These are phyloP conservation scores for Mycena pura DNA, from an alignment of 768 basidiomycete genomes.

Conservation along the genomic window DNA sequence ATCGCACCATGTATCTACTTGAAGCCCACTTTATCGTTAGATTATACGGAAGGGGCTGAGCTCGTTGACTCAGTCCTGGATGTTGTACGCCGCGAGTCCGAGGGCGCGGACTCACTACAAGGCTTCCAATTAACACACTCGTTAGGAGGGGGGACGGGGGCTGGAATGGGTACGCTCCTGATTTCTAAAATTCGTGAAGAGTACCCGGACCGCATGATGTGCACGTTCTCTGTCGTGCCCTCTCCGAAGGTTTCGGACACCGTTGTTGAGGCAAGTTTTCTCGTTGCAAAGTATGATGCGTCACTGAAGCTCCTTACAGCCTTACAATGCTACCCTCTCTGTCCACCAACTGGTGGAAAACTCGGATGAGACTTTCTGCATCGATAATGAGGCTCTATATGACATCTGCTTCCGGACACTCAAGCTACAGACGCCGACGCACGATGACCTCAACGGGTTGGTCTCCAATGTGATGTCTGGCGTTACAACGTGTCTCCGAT, in stretches of 20 bases:
- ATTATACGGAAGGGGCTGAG: slow-evolving; percentile 97
- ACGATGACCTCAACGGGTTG: slow-evolving; percentile 96
- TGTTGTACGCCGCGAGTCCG: slow-evolving; percentile 98
- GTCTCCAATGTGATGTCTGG: slow-evolving; percentile 99
- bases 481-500: slow-evolving; percentile 97
- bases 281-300: too few relatives aligned
- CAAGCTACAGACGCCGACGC: slow-evolving; percentile 93
- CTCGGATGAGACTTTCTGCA: slow-evolving; percentile 99
- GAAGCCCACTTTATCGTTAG: slow-evolving; percentile 40
- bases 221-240: slow-evolving; percentile 99
- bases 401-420: slow-evolving; percentile 99
- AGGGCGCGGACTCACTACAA: slow-evolving; percentile 96
- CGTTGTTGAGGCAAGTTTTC: slow-evolving; percentile 95
- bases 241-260: slow-evolving; percentile 98
- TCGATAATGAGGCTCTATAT: slow-evolving; percentile 99
- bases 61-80: slow-evolving; percentile 97
- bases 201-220: slow-evolving; percentile 99
- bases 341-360: slow-evolving; percentile 99
- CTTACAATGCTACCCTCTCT: slow-evolving; percentile 98
- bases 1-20: not conserved
- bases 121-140: slow-evolving; percentile 99
- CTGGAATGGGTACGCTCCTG: slow-evolving; percentile 98
- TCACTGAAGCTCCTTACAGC: too few relatives aligned
- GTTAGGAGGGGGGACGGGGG: slow-evolving; percentile 98
- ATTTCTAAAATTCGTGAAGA: slow-evolving; percentile 99